Percentiles rank a stretch among this genome's conserved stretches.
Conservation (phyloP, 2,329 filamentous ascomycete genomes). For the Didymosphaeria variabile region DNA sequence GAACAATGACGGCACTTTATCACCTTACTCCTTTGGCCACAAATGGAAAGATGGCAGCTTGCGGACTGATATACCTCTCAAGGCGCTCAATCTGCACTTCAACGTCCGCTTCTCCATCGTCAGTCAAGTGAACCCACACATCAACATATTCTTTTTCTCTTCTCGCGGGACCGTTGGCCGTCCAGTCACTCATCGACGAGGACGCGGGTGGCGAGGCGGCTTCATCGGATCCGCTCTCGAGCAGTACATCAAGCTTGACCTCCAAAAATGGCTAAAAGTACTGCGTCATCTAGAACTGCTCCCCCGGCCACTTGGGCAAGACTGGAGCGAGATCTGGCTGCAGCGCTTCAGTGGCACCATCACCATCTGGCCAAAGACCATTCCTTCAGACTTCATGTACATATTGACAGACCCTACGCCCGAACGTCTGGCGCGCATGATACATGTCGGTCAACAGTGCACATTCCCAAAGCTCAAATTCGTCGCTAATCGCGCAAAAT, state of each 20-base stretch:
- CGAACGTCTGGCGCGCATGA: slow-evolving; percentile 81
- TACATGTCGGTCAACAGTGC: slow-evolving; percentile 87
- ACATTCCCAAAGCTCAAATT: slow-evolving; percentile 93
- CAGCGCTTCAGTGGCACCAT: slow-evolving; percentile 94
- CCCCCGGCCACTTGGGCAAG: slow-evolving; percentile 88
- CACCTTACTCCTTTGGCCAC: slow-evolving; percentile 94
- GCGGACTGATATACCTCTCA: slow-evolving; percentile 93
- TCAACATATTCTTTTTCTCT: slow-evolving; percentile 98
- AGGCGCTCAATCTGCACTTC: slow-evolving; percentile 93
- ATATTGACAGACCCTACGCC: slow-evolving; percentile 86
- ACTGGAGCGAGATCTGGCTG: slow-evolving; percentile 97
- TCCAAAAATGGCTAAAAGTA: slow-evolving; percentile 98
- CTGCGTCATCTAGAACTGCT: slow-evolving; percentile 91
- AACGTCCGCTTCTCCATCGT: slow-evolving; percentile 98
- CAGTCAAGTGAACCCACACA: slow-evolving; percentile 89
- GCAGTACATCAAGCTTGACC: slow-evolving; percentile 93
- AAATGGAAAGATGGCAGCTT: slow-evolving; percentile 99
- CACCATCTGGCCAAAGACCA: slow-evolving; percentile 91
- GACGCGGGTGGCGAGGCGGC: slow-evolving; percentile 93
- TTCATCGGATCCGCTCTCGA: slow-evolving; percentile 92
- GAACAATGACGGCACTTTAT: slow-evolving; percentile 76
- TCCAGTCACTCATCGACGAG: slow-evolving; percentile 91
- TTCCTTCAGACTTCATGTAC: slow-evolving; percentile 80
- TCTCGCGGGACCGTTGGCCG: slow-evolving; percentile 90
- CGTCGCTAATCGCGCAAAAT: slow-evolving; percentile 82